A percentile compares a stretch with the other conserved stretches of the same genome.
Evolutionary conservation across 257 asterid species (phyloP).

Genomic region (Handroanthus guayacan): DNA sequence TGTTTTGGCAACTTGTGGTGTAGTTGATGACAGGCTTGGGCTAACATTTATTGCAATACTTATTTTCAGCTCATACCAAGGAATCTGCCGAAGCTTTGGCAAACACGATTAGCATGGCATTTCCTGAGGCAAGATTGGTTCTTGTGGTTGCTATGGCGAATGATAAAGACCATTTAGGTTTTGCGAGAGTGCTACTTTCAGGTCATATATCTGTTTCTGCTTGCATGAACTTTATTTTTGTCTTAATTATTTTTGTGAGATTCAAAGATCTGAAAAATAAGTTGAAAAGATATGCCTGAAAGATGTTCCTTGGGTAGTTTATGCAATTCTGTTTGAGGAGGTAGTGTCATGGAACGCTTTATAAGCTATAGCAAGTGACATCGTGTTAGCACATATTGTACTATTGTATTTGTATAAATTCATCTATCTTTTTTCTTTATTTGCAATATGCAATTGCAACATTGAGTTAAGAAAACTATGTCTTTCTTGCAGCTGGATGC

Average conservation of each 20-base stretch:
- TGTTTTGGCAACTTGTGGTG: slow-evolving; percentile 18
- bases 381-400: neutral
- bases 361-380: neutral
- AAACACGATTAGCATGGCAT: slow-evolving; percentile 61
- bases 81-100: slow-evolving; percentile 89
- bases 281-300: neutral
- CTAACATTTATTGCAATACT: slow-evolving; percentile 22
- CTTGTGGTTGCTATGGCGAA: slow-evolving; percentile 92
- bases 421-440: neutral
- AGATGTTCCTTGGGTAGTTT: slow-evolving; percentile 15
- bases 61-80: slow-evolving; percentile 87
- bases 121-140: slow-evolving; percentile 64
- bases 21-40: slow-evolving; percentile 15
- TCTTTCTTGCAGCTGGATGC: slow-evolving; percentile 52
- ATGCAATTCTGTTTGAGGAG: slow-evolving; percentile 11
- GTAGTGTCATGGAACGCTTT: slow-evolving; percentile 2
- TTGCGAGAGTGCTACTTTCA: slow-evolving; percentile 77
- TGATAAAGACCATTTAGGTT: slow-evolving; percentile 90
- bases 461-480: slow-evolving; percentile 17
- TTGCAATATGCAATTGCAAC: neutral
- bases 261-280: neutral
- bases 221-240: slow-evolving; percentile 22
- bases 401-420: neutral
- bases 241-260: slow-evolving; percentile 21
- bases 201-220: slow-evolving; percentile 52